These are phyloP conservation scores for Pseudocercospora fuligena DNA, from an alignment of 2,329 filamentous ascomycete species.

Conservation along the genomic window DNA sequence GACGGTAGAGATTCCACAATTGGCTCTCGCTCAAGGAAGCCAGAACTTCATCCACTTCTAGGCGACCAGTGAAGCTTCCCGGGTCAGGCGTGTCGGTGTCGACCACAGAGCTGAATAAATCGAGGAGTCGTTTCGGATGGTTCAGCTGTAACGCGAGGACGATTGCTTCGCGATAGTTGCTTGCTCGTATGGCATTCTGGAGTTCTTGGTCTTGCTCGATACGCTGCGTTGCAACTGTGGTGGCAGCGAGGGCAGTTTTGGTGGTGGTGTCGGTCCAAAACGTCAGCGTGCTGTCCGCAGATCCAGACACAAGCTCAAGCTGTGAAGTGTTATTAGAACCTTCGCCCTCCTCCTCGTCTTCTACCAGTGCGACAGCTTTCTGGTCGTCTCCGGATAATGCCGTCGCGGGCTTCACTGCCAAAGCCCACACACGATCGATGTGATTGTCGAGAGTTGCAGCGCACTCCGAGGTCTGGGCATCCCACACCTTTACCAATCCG, in stretches of 20 bases:
- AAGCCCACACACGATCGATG: constrained; percentile 91
- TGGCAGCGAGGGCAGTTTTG: constrained; percentile 75
- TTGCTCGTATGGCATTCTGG: constrained; percentile 86
- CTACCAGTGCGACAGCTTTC: constrained; percentile 19
- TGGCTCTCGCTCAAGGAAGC: constrained; percentile 81
- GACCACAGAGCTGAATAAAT: constrained; percentile 81
- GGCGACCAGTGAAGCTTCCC: constrained; percentile 67
- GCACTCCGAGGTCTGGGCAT: constrained; percentile 80
- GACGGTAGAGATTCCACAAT: constrained; percentile 78
- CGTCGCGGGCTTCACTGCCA: constrained; percentile 69
- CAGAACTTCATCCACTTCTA: constrained; percentile 79
- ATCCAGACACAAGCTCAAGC: constrained; percentile 83
- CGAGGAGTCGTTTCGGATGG: constrained; percentile 84
- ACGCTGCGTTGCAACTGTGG: constrained; percentile 74
- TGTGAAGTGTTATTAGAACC: constrained; percentile 36
- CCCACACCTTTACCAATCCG: constrained; percentile 96
- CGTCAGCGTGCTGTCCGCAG: constrained; percentile 87
- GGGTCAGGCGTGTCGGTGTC: constrained; percentile 64
- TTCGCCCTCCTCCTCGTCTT: constrained; percentile 36
- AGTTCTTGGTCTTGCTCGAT: constrained; percentile 94
- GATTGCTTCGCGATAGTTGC: constrained; percentile 91
- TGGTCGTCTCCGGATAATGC: constrained; percentile 16
- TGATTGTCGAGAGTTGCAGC: constrained; percentile 95
- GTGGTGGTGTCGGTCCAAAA: constrained; percentile 95
- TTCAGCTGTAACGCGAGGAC: constrained; percentile 90